Base-by-base conservation (phyloP, 2,329 filamentous ascomycete species). In the Neofusicoccum laricinum region DNA sequence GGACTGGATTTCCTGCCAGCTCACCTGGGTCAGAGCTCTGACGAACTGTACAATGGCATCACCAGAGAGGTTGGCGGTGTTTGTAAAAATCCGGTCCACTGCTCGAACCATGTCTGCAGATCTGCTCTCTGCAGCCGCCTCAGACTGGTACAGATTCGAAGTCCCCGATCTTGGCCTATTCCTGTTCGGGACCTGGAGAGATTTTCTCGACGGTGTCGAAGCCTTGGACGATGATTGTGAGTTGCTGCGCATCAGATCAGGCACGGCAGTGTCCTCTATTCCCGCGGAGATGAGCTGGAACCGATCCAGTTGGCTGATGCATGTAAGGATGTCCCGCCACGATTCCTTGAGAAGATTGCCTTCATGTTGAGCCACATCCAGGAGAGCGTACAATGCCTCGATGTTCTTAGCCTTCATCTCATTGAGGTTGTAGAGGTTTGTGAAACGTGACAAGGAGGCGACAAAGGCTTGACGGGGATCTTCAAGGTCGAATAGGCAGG, bases 1-100 rank as follows among this genome's bases (percentile, higher is more conserved):
- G 3, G 95, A 96, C 75, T 96, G 94, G 72, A 99, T 99, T 77
- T 99, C 95, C 73, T 98, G 94, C 95, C 95, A 98, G 77, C 94
- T 98, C 68, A 99, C 94, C 75, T 97, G 93, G 7, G 92, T 96
- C 65, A 99, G 80, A 0, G 95, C 93, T 64, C 89, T 88, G 58
- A 97, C 94, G 75, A 99, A 99, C 75, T 96, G 90, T 1, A 98
- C 91, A 71, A 99, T 99, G 2, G 94, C 93, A 69, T 97, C 93
- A 65, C 93, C 93, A 4, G 91, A 93, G 2, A 99, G 84, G 70
- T 96, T 93, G 8, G 93, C 94, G 0, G 95, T 98, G 73, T 96
- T 97, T 53, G 93, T 96, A 74, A 99, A 99, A 71, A 99, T 98
- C 43, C 92, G 87, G 77, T 99, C 96, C 3, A 99, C 93, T 30